phyloP scores from a whole-genome alignment of 345 rosid species.

The Acer negundo region DNA sequence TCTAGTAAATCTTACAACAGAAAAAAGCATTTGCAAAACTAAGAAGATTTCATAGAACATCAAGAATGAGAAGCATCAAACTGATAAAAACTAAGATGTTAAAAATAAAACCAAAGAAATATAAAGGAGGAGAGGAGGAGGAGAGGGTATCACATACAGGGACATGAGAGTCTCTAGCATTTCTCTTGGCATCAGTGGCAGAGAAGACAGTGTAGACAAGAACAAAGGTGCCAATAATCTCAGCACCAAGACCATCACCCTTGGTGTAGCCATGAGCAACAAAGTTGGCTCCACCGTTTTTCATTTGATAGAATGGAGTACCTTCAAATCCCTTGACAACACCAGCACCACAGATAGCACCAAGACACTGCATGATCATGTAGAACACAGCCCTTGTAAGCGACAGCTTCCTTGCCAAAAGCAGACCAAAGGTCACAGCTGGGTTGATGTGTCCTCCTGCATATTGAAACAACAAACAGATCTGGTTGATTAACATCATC shows the following conservation, averaged over 20 bases:
- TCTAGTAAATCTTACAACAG: neutral
- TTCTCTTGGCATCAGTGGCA: constrained; percentile 79
- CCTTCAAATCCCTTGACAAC: constrained; percentile 62
- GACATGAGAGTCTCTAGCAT: constrained; percentile 78
- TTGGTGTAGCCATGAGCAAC: constrained; percentile 64
- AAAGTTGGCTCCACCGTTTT: constrained; percentile 63
- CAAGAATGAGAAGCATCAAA: neutral
- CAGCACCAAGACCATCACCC: constrained; percentile 76
- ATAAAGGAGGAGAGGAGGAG: neutral
- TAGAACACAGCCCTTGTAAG: constrained; percentile 65
- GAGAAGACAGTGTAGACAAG: constrained; percentile 76
- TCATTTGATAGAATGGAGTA: constrained; percentile 18
- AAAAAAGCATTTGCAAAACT: neutral
- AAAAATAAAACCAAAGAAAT: neutral
- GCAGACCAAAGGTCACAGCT: constrained; percentile 65
- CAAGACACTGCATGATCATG: constrained; percentile 69
- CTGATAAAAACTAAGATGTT: no score
- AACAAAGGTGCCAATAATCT: constrained; percentile 69
- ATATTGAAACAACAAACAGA: constrained; percentile 20
- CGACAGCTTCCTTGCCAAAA: constrained; percentile 71
- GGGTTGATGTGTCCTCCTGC: constrained; percentile 77
- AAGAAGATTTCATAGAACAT: neutral
- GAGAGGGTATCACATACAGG: constrained; percentile 44
- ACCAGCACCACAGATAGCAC: constrained; percentile 78
- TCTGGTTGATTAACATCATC: constrained; percentile 3